phyloP scores from a whole-genome alignment of 805 yeast species.

The Cyberlindnera maritima region DNA sequence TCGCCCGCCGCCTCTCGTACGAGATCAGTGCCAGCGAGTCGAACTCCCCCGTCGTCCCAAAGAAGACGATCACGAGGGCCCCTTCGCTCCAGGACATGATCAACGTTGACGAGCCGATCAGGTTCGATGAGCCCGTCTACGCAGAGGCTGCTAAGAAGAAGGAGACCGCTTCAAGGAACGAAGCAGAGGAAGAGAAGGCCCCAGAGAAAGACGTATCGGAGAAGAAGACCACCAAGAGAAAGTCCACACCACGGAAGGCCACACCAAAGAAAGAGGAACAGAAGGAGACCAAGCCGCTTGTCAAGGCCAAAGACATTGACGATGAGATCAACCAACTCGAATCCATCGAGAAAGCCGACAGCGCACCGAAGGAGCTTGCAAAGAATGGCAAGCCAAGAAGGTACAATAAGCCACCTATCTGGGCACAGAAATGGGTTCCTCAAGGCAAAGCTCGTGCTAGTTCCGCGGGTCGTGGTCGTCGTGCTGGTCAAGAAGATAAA shows the following conservation, averaged over 20 bases:
- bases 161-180: background rate
- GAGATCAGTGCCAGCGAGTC: slow-evolving; percentile 24
- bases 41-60: slow-evolving; percentile 25
- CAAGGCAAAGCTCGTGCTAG: slow-evolving; percentile 16
- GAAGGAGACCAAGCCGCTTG: no score
- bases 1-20: slow-evolving; percentile 30
- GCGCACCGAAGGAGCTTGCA: background rate
- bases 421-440: slow-evolving; percentile 80
- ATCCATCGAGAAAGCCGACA: slow-evolving; percentile 24
- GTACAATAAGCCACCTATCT: slow-evolving; percentile 66
- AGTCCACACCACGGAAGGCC: background rate
- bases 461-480: background rate
- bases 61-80: slow-evolving; percentile 20
- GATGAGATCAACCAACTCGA: slow-evolving; percentile 11
- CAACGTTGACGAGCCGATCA: slow-evolving; percentile 14
- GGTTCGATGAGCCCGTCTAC: slow-evolving; percentile 16
- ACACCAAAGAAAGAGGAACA: background rate
- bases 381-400: slow-evolving; percentile 50
- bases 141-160: slow-evolving; percentile 2
- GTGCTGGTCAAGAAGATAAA: background rate
- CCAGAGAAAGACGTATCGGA: background rate
- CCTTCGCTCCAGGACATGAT: slow-evolving; percentile 19
- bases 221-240: slow-evolving; percentile 2
- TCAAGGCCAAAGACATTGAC: no score
- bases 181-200: background rate